Conservation (phyloP, 176 grass and related monocot species). For the Otatea glauca region DNA sequence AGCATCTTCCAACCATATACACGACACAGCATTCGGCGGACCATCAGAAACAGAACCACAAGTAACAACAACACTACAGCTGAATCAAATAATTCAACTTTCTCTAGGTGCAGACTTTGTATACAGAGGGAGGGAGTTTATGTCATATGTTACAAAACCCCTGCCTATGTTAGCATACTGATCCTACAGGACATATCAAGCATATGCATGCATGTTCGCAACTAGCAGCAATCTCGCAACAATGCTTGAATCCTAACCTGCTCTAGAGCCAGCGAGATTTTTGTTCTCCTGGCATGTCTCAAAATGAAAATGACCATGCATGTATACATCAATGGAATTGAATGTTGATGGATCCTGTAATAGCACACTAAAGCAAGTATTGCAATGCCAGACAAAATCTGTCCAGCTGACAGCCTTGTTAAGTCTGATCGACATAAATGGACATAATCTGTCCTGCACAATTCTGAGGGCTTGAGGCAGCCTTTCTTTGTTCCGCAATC, state of each 20-base stretch:
- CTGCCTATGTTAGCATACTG: constrained; percentile 63
- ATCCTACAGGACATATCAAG: constrained; percentile 59
- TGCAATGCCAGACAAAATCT: constrained; percentile 30
- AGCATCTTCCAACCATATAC: constrained; percentile 4
- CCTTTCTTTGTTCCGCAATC: background rate
- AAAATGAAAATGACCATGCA: constrained; percentile 53
- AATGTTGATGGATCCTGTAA: constrained; percentile 30
- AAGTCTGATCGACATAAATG: background rate
- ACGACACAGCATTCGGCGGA: constrained; percentile 8
- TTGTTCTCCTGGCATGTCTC: constrained; percentile 49
- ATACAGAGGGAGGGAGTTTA: constrained; percentile 55
- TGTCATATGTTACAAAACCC: constrained; percentile 64
- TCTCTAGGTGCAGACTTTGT: constrained; percentile 59
- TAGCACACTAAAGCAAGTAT: constrained; percentile 35
- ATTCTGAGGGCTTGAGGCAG: background rate
- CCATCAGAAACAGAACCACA: background rate
- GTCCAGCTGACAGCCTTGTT: constrained; percentile 38
- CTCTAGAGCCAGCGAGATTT: constrained; percentile 57
- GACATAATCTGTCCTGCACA: background rate
- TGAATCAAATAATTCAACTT: constrained; percentile 68
- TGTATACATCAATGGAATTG: constrained; percentile 44
- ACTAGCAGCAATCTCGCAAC: constrained; percentile 43
- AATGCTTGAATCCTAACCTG: constrained; percentile 59
- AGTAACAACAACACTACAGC: constrained; percentile 31
- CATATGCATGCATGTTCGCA: constrained; percentile 48